Conservation (phyloP, 192 early-diverging fungal genomes). For the Dispira parvispora region DNA sequence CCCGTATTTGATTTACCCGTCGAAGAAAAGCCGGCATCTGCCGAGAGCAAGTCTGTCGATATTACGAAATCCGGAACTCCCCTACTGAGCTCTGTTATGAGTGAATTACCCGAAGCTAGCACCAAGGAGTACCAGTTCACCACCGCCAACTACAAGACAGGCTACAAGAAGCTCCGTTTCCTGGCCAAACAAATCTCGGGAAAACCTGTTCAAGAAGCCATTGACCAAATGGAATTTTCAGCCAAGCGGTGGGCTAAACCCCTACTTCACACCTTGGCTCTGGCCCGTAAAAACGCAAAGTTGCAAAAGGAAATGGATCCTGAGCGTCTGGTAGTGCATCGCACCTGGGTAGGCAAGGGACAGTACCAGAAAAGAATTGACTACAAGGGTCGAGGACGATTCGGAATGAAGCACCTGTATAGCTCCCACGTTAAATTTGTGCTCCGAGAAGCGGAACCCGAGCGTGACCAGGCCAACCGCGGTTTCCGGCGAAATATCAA, state of each 20-base stretch:
- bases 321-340: slow-evolving; percentile 32
- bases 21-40: too few relatives aligned
- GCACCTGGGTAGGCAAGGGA: slow-evolving; percentile 81
- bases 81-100: too few relatives aligned
- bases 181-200: slow-evolving; percentile 53
- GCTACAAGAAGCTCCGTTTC: slow-evolving; percentile 52
- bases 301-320: slow-evolving; percentile 45
- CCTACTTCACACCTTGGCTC: slow-evolving; percentile 45
- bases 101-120: too few relatives aligned
- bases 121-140: slow-evolving; percentile 16
- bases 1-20: neutral
- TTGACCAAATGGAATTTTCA: slow-evolving; percentile 63
- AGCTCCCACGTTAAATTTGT: slow-evolving; percentile 67
- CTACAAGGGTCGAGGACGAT: slow-evolving; percentile 59
- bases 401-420: slow-evolving; percentile 59
- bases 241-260: slow-evolving; percentile 42
- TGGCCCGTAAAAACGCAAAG: slow-evolving; percentile 48
- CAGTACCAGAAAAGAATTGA: slow-evolving; percentile 52
- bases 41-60: too few relatives aligned
- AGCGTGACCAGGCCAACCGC: slow-evolving; percentile 17
- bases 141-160: slow-evolving; percentile 48
- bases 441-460: slow-evolving; percentile 39
- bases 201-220: slow-evolving; percentile 48
- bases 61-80: too few relatives aligned
- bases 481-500: slow-evolving; percentile 31